Evolutionary conservation across 371 early-diverging fungal species (phyloP).

Genomic region (Apophysomyces ossiformis): DNA sequence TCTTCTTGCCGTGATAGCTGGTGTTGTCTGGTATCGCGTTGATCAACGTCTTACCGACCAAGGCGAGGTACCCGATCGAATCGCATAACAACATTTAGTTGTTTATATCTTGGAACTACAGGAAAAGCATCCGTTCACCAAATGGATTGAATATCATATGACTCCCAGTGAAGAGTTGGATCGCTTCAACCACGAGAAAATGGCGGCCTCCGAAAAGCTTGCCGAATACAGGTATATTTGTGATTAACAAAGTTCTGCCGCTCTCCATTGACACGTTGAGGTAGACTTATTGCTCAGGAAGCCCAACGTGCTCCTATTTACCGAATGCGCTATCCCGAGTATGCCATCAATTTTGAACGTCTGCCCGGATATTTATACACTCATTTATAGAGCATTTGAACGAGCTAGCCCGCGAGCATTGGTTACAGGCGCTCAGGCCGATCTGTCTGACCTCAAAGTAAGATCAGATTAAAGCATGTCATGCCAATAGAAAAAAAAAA

Average conservation of each 20-base stretch:
- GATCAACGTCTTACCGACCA: constrained; percentile 26
- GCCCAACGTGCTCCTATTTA: constrained; percentile 51
- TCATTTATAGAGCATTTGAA: constrained; percentile 43
- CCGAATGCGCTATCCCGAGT: constrained; percentile 57
- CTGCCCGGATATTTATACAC: background rate
- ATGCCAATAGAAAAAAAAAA: background rate
- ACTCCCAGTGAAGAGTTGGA: constrained; percentile 38
- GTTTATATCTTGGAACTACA: constrained; percentile 10
- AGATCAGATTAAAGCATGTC: constrained; percentile 38
- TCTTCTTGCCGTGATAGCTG: constrained; percentile 42
- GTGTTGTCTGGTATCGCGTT: constrained; percentile 46
- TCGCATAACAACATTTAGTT: background rate
- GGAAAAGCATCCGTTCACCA: constrained; percentile 52
- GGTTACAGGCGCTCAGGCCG: constrained; percentile 37
- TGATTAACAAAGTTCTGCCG: background rate
- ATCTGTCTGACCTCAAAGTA: constrained; percentile 51
- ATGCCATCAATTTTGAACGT: constrained; percentile 18
- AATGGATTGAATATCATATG: constrained; percentile 54
- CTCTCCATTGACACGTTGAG: background rate
- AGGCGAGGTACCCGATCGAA: constrained; percentile 23
- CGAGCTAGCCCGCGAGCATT: constrained; percentile 48
- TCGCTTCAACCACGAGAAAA: constrained; percentile 28
- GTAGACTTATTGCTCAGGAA: constrained; percentile 46
- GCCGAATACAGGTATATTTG: constrained; percentile 47
- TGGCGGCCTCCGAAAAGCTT: constrained; percentile 35